Evolutionary conservation across 192 early-diverging fungal species (phyloP).

Genomic region (Lobulomyces angularis): DNA sequence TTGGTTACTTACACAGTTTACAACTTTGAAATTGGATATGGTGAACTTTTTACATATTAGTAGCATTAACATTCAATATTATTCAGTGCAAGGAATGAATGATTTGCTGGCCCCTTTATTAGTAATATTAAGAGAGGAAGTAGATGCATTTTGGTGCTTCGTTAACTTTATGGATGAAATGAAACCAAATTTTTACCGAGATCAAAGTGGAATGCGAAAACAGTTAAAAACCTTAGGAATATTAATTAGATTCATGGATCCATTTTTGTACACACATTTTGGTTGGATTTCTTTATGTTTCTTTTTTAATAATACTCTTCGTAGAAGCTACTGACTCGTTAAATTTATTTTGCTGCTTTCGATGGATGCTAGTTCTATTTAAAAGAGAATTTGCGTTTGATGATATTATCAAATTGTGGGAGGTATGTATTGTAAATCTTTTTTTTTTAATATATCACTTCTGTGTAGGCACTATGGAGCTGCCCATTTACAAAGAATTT

Average conservation of each 20-base stretch:
- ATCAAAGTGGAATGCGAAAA: constrained; percentile 88
- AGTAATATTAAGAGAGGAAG: constrained; percentile 78
- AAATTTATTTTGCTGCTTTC: constrained; percentile 96
- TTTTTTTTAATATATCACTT: constrained; percentile 18
- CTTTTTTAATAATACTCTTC: background rate
- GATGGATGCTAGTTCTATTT: constrained; percentile 93
- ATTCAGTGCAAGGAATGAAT: constrained; percentile 97
- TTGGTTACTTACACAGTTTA: constrained; percentile 84
- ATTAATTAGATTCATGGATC: constrained; percentile 79
- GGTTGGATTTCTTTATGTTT: constrained; percentile 22
- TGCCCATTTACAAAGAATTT: constrained; percentile 59
- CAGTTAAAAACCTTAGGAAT: constrained; percentile 72
- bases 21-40: constrained; percentile 54
- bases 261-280: constrained; percentile 69
- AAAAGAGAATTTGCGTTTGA: constrained; percentile 92
- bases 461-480: constrained; percentile 19
- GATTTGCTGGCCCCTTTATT: constrained; percentile 85
- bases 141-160: constrained; percentile 88
- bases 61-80: constrained; percentile 25
- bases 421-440: constrained; percentile 67
- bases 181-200: constrained; percentile 79
- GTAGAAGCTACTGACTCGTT: constrained; percentile 60
- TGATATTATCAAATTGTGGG: constrained; percentile 77
- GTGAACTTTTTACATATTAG: constrained; percentile 11
- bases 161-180: constrained; percentile 78